Conservation (phyloP, 2,329 filamentous ascomycete genomes). For the Chaetoscypha palmicola region DNA sequence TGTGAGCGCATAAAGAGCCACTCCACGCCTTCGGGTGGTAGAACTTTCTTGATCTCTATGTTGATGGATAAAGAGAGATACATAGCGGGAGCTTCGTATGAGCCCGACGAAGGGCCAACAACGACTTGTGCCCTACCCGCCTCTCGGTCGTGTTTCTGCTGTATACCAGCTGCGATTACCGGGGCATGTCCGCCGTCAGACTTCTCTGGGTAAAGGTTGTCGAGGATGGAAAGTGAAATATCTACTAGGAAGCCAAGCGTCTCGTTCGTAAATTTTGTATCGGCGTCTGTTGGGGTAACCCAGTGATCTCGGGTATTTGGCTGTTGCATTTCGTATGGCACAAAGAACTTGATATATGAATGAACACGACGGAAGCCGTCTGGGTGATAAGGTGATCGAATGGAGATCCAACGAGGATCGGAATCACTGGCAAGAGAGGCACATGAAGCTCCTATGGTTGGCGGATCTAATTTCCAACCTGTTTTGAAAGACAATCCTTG, state of each 20-base stretch:
- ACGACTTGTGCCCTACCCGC: background rate
- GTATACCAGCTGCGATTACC: background rate
- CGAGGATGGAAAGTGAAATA: background rate
- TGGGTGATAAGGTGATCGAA: slow-evolving; percentile 1
- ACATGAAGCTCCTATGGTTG: background rate
- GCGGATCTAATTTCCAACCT: background rate
- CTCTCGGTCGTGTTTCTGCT: slow-evolving; percentile 2
- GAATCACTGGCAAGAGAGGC: background rate
- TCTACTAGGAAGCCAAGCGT: background rate
- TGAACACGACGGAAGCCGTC: slow-evolving; percentile 3
- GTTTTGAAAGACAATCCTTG: slow-evolving; percentile 1
- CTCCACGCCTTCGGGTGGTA: background rate
- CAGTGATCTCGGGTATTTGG: slow-evolving; percentile 1
- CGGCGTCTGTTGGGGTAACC: slow-evolving; percentile 1
- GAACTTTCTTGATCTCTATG: slow-evolving; percentile 1
- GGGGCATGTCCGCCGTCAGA: background rate
- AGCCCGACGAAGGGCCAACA: background rate
- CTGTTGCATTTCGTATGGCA: slow-evolving; percentile 1
- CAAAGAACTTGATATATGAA: slow-evolving; percentile 3
- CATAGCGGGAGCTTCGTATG: background rate
- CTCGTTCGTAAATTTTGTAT: slow-evolving; percentile 2
- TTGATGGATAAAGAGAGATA: background rate
- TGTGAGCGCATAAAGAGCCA: slow-evolving; percentile 1
- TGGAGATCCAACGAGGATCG: slow-evolving; percentile 1
- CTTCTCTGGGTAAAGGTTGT: slow-evolving; percentile 1